phyloP scores from a whole-genome alignment of 1,284 basidiomycete species.

The Marasmius tenuissimus region DNA sequence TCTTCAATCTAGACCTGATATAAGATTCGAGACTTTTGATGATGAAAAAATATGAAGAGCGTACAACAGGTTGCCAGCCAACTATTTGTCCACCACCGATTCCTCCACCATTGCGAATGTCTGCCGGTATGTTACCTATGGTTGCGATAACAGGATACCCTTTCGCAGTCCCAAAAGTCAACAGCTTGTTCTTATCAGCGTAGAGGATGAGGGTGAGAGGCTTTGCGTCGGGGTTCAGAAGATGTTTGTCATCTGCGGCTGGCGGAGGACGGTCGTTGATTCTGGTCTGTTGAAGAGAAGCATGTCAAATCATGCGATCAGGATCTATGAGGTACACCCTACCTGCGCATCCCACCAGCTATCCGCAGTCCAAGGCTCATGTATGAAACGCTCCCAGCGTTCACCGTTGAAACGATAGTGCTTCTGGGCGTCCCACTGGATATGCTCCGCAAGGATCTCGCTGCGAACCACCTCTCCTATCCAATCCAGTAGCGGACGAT shows the following conservation, averaged over 20 bases:
- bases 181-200: constrained; percentile 46
- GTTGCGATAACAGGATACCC: constrained; percentile 44
- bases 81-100: constrained; percentile 39
- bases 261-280: neutral
- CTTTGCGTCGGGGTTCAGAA: constrained; percentile 17
- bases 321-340: neutral
- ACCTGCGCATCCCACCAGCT: constrained; percentile 1
- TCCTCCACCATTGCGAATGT: constrained; percentile 36
- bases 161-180: constrained; percentile 39
- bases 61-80: constrained; percentile 44
- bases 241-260: too few relatives aligned
- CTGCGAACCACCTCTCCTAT: constrained; percentile 17
- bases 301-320: neutral
- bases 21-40: neutral
- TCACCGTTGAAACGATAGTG: neutral
- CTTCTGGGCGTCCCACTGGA: constrained; percentile 21
- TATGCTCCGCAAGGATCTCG: constrained; percentile 17
- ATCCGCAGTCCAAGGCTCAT: neutral
- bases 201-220: constrained; percentile 33
- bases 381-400: neutral
- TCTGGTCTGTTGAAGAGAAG: neutral
- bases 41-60: constrained; percentile 10
- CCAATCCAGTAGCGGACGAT: constrained; percentile 15
- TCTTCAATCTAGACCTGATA: constrained; percentile 25
- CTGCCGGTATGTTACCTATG: constrained; percentile 33